Evolutionary conservation across 352 stramenopile genomes (phyloP), one percentile per base, ranked within the genome.

Genomic region (Pythium inflatum): DNA sequence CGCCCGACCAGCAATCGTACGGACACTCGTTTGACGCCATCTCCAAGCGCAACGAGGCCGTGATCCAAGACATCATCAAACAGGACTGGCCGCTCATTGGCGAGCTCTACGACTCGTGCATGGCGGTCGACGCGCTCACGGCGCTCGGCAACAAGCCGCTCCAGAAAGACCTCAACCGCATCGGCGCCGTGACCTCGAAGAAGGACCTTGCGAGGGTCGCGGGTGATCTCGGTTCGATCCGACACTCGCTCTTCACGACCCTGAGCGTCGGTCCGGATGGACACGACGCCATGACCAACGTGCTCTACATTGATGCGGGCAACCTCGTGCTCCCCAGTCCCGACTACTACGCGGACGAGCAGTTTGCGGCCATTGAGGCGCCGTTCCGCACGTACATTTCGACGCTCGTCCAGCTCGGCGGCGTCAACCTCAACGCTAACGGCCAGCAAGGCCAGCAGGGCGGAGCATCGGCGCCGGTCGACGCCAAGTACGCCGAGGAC

Each of bases 331-430:
- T 98, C 12, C 83, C 89, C 0, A 87, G 97, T 67, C 71, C 86
- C 25, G 93, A 94, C 72, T 97, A 98, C 72, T 94, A 98, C 59
- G 88, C 93, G 62, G 84, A 98, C 62, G 58, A 66, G 4, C 50
- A 70, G n/a, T 22, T 73, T 75, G 14, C 79, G 80, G 18, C 33
- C 68, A 18, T 31, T 22, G 79, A 87, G 58, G 69, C 66, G n/a
- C 68, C 74, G 20, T 73, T 78, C 61, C 68, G 71, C 40, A 30
- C 57, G 34, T 87, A 85, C 70, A 82, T 79, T n/a, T 77, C 74
- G 4, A 83, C 74, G 46, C 63, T 89, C n/a, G 61, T 87, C 43
- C 78, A 60, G 45, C 60, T 86, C 2, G 68, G 71, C 11, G 79
- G 72, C 40, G 69, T 68, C 67, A 68, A 69, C 48, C 45, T 54